phyloP scores from a whole-genome alignment of 2,329 filamentous ascomycete genomes.

The Apiospora koreana region DNA sequence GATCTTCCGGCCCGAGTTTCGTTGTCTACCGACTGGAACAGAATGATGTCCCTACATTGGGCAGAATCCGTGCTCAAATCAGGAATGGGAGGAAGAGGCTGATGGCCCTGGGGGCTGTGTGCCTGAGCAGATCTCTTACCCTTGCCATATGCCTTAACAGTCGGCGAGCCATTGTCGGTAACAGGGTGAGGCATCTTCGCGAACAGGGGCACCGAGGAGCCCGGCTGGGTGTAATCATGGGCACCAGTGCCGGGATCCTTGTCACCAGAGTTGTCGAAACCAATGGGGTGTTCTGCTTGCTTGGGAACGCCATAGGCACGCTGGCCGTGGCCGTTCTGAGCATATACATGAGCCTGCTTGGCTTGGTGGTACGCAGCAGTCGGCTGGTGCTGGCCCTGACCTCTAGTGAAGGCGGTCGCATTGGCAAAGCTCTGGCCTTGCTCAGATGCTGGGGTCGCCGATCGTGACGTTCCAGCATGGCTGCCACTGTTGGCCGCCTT shows the following conservation, averaged over 20 bases:
- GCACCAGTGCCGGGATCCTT: not conserved
- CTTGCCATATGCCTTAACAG: not conserved
- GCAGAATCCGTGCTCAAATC: not conserved
- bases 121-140: not conserved
- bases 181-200: not conserved
- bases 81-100: conserved; percentile 2
- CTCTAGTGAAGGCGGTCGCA: not conserved
- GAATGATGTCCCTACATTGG: not conserved
- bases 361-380: not conserved
- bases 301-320: no score
- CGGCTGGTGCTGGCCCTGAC: not conserved
- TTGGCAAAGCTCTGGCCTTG: not conserved
- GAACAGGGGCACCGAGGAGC: not conserved
- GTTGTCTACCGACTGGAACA: conserved; percentile 16
- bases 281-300: not conserved
- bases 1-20: conserved; percentile 35
- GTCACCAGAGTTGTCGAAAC: not conserved
- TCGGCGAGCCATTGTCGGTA: not conserved
- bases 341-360: not conserved
- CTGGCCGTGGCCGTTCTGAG: not conserved
- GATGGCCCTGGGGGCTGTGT: not conserved
- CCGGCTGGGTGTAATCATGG: not conserved
- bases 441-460: not conserved
- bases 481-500: not conserved
- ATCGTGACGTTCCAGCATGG: not conserved